These are phyloP conservation scores for Aspergillus conjunctus DNA, from an alignment of 495 filamentous ascomycete species.

Conservation along the genomic window DNA sequence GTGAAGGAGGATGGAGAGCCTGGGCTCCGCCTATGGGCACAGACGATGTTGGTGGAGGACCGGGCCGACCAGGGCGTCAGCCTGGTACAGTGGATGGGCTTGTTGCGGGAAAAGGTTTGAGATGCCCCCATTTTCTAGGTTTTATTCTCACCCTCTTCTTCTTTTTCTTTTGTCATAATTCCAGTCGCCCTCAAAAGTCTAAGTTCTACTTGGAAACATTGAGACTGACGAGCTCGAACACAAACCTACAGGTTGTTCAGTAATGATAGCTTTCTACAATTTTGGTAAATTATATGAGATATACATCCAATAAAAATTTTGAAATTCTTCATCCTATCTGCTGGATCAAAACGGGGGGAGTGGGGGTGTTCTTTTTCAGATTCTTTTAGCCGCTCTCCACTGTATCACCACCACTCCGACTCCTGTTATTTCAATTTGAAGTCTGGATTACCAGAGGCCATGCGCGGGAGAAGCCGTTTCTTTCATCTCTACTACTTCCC, in stretches of 20 bases:
- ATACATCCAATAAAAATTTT: constrained; percentile 26
- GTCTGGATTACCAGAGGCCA: not conserved
- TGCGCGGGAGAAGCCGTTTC: not conserved
- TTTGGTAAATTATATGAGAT: constrained; percentile 31
- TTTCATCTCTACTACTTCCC: not conserved
- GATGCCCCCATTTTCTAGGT: constrained; percentile 20
- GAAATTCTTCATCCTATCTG: constrained; percentile 9
- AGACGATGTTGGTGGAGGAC: constrained; percentile 94
- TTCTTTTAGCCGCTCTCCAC: constrained; percentile 2
- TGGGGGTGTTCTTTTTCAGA: not conserved
- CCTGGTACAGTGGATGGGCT: constrained; percentile 89
- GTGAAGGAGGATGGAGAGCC: constrained; percentile 96
- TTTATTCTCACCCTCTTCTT: constrained; percentile 14
- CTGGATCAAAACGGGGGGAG: not conserved
- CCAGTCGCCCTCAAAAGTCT: constrained; percentile 15
- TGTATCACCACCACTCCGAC: constrained; percentile 10
- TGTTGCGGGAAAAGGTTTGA: constrained; percentile 93
- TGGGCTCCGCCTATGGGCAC: constrained; percentile 91
- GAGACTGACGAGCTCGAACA: constrained; percentile 32
- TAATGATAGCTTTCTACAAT: constrained; percentile 33
- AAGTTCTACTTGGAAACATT: constrained; percentile 22
- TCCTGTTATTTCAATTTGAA: no score
- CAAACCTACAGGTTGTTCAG: constrained; percentile 34
- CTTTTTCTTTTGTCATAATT: constrained; percentile 7
- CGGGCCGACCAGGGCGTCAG: constrained; percentile 91